Conservation (phyloP, 2,329 filamentous ascomycete species). For the Stachybotrys chlorohalonatus region DNA sequence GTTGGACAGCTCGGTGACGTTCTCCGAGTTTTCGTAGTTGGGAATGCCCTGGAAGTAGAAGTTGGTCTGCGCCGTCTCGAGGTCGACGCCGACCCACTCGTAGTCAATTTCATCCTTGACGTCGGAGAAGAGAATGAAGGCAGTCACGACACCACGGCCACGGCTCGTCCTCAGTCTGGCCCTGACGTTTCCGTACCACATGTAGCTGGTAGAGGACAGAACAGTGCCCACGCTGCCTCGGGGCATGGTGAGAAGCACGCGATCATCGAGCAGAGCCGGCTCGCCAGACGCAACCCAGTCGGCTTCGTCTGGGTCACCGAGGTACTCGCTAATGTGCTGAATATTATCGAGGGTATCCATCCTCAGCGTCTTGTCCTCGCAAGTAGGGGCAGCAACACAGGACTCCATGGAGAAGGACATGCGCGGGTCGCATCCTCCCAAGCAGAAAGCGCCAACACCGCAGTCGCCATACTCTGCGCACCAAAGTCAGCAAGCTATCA, state of each 20-base stretch:
- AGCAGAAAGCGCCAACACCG: constrained; percentile 87
- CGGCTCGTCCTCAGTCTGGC: constrained; percentile 77
- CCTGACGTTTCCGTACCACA: constrained; percentile 95
- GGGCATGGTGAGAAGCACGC: constrained; percentile 82
- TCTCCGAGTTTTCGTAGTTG: constrained; percentile 68
- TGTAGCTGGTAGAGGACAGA: constrained; percentile 72
- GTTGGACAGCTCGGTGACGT: constrained; percentile 55
- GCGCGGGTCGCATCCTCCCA: constrained; percentile 87
- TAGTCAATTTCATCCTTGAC: constrained; percentile 98
- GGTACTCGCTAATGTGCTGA: constrained; percentile 66
- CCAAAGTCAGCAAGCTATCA: constrained; percentile 7
- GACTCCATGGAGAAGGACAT: constrained; percentile 76
- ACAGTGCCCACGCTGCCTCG: constrained; percentile 79
- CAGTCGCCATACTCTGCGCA: constrained; percentile 79
- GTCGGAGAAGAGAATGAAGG: constrained; percentile 91
- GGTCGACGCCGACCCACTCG: constrained; percentile 80
- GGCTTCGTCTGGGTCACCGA: constrained; percentile 68
- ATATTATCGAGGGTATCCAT: constrained; percentile 65
- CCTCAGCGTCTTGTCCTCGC: constrained; percentile 63
- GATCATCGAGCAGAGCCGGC: constrained; percentile 57
- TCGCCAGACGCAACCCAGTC: constrained; percentile 88
- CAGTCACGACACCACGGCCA: constrained; percentile 85
- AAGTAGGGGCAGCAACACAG: constrained; percentile 77
- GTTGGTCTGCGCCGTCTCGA: constrained; percentile 78
- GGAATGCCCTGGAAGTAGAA: constrained; percentile 94